Conservation (phyloP, 306 rosid species). For the barrel medic (Medicago truncatula) region DNA sequence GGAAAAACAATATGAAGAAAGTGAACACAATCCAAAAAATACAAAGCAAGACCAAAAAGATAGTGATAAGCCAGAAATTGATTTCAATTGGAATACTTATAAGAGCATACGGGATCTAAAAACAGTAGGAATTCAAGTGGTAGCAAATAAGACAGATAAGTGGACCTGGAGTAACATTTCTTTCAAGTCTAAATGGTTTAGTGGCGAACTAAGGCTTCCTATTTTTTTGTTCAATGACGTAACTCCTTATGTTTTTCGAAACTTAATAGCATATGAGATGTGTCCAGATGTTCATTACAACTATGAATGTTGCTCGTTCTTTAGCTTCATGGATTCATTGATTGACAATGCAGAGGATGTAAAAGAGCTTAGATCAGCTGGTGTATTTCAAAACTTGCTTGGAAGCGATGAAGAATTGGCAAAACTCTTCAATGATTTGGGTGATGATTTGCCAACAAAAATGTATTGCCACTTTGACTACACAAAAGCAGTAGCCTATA, state of each 20-base stretch:
- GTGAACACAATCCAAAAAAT: not conserved
- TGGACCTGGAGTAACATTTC: not conserved
- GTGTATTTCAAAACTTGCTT: constrained; percentile 13
- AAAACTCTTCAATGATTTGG: constrained; percentile 1
- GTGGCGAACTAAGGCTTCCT: constrained; percentile 20
- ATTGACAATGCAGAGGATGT: constrained; percentile 23
- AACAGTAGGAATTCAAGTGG: constrained; percentile 10
- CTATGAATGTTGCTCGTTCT: constrained; percentile 6
- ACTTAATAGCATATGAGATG: constrained; percentile 20
- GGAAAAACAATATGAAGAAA: not conserved
- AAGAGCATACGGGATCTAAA: constrained; percentile 11
- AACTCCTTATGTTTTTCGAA: not conserved
- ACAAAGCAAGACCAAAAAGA: no score
- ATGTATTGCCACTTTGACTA: fast-evolving
- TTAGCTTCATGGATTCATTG: constrained; percentile 18
- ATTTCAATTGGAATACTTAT: not conserved
- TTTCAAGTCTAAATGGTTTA: constrained; percentile 15
- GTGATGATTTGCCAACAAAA: constrained; percentile 17
- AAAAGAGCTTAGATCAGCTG: constrained; percentile 17
- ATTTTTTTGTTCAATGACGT: not conserved
- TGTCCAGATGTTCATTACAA: constrained; percentile 3
- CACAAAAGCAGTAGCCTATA: not conserved
- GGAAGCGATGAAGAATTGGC: constrained; percentile 17
- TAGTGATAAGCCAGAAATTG: not conserved
- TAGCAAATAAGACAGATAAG: not conserved